Percentiles rank a stretch among this genome's conserved stretches.
These are phyloP conservation scores for Neurospora sp. DNA, from an alignment of 495 filamentous ascomycete genomes.

Conservation along the genomic window DNA sequence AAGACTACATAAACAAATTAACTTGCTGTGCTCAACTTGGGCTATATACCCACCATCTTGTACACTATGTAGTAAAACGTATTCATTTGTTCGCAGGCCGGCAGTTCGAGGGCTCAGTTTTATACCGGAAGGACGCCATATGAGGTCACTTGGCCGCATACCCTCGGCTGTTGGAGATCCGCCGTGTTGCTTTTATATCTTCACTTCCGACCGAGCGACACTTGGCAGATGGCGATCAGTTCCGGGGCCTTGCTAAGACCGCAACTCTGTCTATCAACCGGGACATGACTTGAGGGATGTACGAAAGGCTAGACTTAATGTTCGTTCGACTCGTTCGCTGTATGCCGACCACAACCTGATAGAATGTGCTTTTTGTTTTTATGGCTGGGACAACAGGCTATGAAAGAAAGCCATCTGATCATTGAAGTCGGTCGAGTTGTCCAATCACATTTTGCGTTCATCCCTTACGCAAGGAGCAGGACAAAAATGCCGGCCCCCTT, in stretches of 20 bases:
- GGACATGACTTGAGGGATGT: neutral
- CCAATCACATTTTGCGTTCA: neutral
- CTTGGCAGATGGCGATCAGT: neutral
- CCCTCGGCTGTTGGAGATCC: neutral
- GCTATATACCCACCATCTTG: conserved; percentile 16
- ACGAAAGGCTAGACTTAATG: neutral
- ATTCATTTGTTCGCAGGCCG: neutral
- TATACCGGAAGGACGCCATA: neutral
- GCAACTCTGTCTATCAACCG: neutral
- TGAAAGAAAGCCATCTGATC: neutral
- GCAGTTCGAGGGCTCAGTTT: neutral
- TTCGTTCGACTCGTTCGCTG: neutral
- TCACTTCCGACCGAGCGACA: neutral
- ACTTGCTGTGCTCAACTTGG: neutral
- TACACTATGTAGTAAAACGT: conserved; percentile 24
- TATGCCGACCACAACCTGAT: neutral
- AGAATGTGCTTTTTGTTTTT: neutral
- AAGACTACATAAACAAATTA: conserved; percentile 19
- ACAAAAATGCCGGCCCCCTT: neutral
- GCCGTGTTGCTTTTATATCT: neutral
- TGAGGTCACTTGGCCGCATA: neutral
- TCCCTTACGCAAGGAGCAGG: neutral
- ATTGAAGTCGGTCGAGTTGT: neutral
- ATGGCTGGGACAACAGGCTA: neutral
- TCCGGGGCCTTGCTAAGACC: neutral